Evolutionary conservation across 139 green algal species (phyloP).

Genomic region (Klebsormidium nitens): DNA sequence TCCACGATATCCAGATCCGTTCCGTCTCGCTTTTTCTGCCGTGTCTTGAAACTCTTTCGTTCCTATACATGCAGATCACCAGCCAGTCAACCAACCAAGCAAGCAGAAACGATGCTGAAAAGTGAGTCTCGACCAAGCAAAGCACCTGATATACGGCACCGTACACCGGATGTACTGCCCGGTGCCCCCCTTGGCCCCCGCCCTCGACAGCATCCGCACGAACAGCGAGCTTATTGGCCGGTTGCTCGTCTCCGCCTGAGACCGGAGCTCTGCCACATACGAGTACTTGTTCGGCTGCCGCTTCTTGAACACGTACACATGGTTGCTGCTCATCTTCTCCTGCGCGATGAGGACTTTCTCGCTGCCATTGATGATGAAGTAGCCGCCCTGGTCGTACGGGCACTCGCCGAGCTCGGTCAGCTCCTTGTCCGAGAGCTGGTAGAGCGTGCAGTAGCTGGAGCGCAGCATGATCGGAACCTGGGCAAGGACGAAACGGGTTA

Average conservation of each 20-base stretch:
- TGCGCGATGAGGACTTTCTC: conserved; percentile 99
- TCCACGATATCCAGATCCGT: too few species aligned
- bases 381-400: conserved; percentile 93
- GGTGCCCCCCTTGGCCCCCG: background rate
- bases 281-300: conserved; percentile 89
- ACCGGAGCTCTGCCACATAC: conserved; percentile 68
- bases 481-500: too few species aligned
- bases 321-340: conserved; percentile 96
- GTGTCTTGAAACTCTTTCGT: too few species aligned
- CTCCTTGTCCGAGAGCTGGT: conserved; percentile 70
- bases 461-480: conserved; percentile 98
- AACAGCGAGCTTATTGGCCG: conserved; percentile 69
- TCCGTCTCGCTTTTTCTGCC: too few species aligned
- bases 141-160: conserved; percentile 54
- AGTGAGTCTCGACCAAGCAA: too few species aligned
- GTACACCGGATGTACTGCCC: conserved; percentile 43
- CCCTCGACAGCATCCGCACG: conserved; percentile 69
- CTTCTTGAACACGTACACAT: conserved; percentile 98
- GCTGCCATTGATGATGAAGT: conserved; percentile 98
- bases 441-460: conserved; percentile 83
- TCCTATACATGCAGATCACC: too few species aligned
- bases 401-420: conserved; percentile 89
- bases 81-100: too few species aligned
- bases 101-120: too few species aligned
- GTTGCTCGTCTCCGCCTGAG: conserved; percentile 75